Evolutionary conservation across 495 filamentous ascomycete species (phyloP).

Genomic region (Aspergillus baeticus): DNA sequence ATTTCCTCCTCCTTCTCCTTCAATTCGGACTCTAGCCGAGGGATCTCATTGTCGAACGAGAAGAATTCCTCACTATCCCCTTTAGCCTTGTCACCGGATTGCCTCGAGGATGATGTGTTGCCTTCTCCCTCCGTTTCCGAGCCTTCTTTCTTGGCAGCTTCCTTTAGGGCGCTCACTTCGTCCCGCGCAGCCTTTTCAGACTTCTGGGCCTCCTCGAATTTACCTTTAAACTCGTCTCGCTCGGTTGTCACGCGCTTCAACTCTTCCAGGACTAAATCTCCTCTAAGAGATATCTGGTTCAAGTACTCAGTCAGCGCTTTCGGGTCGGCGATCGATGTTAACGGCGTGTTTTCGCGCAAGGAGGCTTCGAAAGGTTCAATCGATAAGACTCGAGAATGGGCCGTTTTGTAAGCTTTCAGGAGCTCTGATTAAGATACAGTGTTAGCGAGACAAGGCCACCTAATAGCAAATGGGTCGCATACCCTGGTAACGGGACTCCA

Average conservation of each 20-base stretch:
- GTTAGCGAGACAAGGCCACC: not conserved
- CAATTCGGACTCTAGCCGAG: slow-evolving; percentile 60
- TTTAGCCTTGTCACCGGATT: slow-evolving; percentile 20
- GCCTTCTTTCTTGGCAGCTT: slow-evolving; percentile 25
- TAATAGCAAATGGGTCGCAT: slow-evolving; percentile 22
- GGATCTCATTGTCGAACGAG: slow-evolving; percentile 78
- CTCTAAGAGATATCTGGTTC: slow-evolving; percentile 81
- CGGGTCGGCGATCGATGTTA: slow-evolving; percentile 84
- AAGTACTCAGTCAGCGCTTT: slow-evolving; percentile 87
- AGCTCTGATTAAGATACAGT: slow-evolving; percentile 57
- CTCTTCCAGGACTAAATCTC: slow-evolving; percentile 89
- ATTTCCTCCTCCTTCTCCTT: slow-evolving; percentile 64
- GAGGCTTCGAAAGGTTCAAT: slow-evolving; percentile 93
- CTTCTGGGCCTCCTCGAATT: slow-evolving; percentile 67
- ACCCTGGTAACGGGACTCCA: slow-evolving; percentile 88
- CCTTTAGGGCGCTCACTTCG: slow-evolving; percentile 50
- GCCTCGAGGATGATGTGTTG: slow-evolving; percentile 8
- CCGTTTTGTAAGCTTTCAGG: slow-evolving; percentile 84
- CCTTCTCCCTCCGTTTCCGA: slow-evolving; percentile 21
- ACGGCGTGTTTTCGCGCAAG: slow-evolving; percentile 84
- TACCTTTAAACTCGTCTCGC: slow-evolving; percentile 75
- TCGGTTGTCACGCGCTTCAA: slow-evolving; percentile 84
- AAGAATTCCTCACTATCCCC: slow-evolving; percentile 76
- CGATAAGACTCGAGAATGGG: slow-evolving; percentile 76
- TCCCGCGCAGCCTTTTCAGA: slow-evolving; percentile 56